These are phyloP conservation scores for Lepiota brunneoincarnata DNA, from an alignment of 768 basidiomycete genomes.

Conservation along the genomic window DNA sequence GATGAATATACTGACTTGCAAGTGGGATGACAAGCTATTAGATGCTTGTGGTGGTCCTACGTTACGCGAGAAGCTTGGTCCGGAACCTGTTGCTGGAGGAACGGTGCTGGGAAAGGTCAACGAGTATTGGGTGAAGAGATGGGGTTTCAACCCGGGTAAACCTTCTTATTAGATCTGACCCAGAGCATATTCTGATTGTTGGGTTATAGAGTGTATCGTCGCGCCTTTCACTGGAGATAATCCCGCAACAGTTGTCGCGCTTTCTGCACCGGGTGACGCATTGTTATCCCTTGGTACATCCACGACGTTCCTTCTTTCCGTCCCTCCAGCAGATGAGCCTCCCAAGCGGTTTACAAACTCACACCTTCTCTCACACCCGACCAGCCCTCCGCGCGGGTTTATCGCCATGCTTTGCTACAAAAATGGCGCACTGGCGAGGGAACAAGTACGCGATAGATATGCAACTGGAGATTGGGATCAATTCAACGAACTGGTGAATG, in stretches of 20 bases:
- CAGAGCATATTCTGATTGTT: constrained; percentile 2
- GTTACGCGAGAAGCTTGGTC: constrained; percentile 67
- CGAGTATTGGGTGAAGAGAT: constrained; percentile 70
- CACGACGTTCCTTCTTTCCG: constrained; percentile 80
- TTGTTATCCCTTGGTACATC: constrained; percentile 87
- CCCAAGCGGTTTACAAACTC: constrained; percentile 74
- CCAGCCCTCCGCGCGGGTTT: constrained; percentile 49
- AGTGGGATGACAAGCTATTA: constrained; percentile 71
- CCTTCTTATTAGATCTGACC: not conserved
- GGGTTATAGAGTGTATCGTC: constrained; percentile 60
- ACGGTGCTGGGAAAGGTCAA: constrained; percentile 61
- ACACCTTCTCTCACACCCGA: constrained; percentile 72
- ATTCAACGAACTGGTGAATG: constrained; percentile 67
- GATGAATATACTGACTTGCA: constrained; percentile 70
- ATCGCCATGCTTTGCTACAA: constrained; percentile 95
- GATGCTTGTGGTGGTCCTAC: constrained; percentile 66
- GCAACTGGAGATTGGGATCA: constrained; percentile 58
- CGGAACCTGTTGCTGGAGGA: constrained; percentile 75
- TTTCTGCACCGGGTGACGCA: constrained; percentile 77
- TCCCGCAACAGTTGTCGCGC: constrained; percentile 75
- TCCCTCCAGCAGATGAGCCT: constrained; percentile 59
- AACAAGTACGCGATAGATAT: constrained; percentile 69
- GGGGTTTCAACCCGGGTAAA: constrained; percentile 69
- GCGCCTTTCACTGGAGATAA: constrained; percentile 91
- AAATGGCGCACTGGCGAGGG: constrained; percentile 80